phyloP scores from a whole-genome alignment of 1,139 yeast species.

The Trichomonascaceae sp. region DNA sequence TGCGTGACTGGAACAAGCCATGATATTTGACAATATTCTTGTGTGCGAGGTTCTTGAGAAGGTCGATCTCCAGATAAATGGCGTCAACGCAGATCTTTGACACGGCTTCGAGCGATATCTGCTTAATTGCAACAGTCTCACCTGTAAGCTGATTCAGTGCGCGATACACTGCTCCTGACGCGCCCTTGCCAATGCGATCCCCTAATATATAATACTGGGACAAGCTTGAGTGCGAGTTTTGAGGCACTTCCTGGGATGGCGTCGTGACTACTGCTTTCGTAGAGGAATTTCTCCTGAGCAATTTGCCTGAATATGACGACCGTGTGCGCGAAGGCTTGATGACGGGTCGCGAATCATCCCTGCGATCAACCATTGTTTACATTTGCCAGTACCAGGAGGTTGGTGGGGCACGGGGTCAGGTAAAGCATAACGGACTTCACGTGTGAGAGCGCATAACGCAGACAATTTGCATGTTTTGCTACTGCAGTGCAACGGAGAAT shows the following conservation, averaged over 20 bases:
- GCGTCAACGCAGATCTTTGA: slow-evolving; percentile 24
- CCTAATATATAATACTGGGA: slow-evolving; percentile 25
- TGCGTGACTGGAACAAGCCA: slow-evolving; percentile 65
- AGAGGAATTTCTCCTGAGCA: too few relatives aligned
- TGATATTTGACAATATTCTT: slow-evolving; percentile 81
- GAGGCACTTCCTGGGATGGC: background rate
- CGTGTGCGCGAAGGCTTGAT: too few relatives aligned
- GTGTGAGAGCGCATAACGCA: too few relatives aligned
- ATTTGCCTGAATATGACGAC: too few relatives aligned
- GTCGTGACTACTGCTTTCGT: too few relatives aligned
- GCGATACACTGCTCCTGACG: slow-evolving; percentile 61
- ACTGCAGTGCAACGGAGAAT: too few relatives aligned
- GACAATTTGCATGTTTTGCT: too few relatives aligned
- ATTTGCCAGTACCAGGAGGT: too few relatives aligned
- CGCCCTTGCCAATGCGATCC: slow-evolving; percentile 63
- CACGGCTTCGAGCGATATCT: slow-evolving; percentile 41
- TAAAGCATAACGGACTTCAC: too few relatives aligned
- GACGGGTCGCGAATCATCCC: too few relatives aligned
- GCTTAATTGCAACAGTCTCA: slow-evolving; percentile 75
- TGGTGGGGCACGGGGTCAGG: too few relatives aligned
- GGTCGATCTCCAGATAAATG: slow-evolving; percentile 34
- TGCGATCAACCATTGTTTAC: too few relatives aligned
- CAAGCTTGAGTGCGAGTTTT: background rate
- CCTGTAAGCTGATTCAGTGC: slow-evolving; percentile 54
- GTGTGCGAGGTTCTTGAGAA: slow-evolving; percentile 61